These are phyloP conservation scores for Colletotrichum orbiculare DNA, from an alignment of 2,329 filamentous ascomycete genomes.

Conservation along the genomic window DNA sequence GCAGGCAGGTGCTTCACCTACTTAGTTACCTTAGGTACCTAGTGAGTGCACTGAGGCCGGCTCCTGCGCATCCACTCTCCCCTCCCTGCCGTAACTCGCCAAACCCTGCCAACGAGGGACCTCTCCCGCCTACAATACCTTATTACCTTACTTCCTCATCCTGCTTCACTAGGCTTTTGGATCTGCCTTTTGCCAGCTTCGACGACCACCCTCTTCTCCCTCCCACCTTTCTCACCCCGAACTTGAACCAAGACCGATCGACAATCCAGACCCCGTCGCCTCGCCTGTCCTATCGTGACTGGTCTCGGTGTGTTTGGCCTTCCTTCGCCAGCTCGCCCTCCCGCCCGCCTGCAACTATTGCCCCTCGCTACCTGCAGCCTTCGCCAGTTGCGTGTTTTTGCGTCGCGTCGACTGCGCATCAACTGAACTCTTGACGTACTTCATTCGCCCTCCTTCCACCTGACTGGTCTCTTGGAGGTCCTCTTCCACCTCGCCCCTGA, in stretches of 20 bases:
- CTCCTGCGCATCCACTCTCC: too few relatives aligned
- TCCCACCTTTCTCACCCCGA: slow-evolving; percentile 1
- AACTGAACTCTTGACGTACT: slow-evolving; percentile 1
- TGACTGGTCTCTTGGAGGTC: not conserved
- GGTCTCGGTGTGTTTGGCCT: too few relatives aligned
- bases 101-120: too few relatives aligned
- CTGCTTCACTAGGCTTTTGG: too few relatives aligned
- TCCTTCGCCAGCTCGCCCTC: not conserved
- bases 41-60: too few relatives aligned
- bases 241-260: not conserved
- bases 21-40: too few relatives aligned
- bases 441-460: not conserved
- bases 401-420: slow-evolving; percentile 10
- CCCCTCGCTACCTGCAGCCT: slow-evolving; percentile 17
- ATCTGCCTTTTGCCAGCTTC: not conserved
- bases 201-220: not conserved
- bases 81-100: too few relatives aligned
- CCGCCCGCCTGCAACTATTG: slow-evolving; percentile 8
- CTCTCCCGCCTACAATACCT: too few relatives aligned
- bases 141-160: too few relatives aligned
- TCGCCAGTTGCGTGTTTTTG: slow-evolving; percentile 23
- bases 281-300: not conserved
- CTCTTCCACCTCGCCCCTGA: too few relatives aligned
- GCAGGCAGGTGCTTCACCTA: too few relatives aligned
- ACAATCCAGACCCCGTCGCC: not conserved